phyloP scores from a whole-genome alignment of 495 filamentous ascomycete species.

The Evernia prunastri region DNA sequence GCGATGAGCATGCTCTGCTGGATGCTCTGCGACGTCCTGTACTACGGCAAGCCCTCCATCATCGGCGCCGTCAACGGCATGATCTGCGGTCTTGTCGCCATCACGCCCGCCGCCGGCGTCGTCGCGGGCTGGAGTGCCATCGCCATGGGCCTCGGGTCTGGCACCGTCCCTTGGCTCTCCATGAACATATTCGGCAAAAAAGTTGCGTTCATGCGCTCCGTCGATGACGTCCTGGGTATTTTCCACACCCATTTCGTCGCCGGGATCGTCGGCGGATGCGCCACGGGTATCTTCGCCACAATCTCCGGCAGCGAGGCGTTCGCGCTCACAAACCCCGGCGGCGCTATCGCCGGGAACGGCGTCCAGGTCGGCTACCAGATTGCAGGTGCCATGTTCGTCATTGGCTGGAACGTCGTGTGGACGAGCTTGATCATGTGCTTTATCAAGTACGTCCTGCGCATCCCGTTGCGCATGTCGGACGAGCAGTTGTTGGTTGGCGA shows the following conservation, averaged over 20 bases:
- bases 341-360: constrained; percentile 48
- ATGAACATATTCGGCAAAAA: constrained; percentile 49
- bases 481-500: constrained; percentile 44
- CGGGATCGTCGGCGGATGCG: constrained; percentile 46
- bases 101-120: constrained; percentile 51
- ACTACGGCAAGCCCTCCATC: constrained; percentile 46
- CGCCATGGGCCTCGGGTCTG: constrained; percentile 43
- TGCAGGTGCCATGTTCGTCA: constrained; percentile 49
- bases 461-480: constrained; percentile 44
- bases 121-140: constrained; percentile 53
- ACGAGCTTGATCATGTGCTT: constrained; percentile 47
- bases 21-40: constrained; percentile 41
- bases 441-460: constrained; percentile 49
- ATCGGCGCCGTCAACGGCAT: constrained; percentile 49
- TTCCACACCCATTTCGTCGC: constrained; percentile 51
- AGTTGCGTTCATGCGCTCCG: constrained; percentile 36
- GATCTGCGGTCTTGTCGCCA: constrained; percentile 51
- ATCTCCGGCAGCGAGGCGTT: constrained; percentile 45
- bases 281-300: constrained; percentile 49
- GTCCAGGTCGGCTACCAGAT: constrained; percentile 49
- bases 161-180: constrained; percentile 46
- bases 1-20: constrained; percentile 47
- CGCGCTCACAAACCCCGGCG: constrained; percentile 43
- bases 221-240: constrained; percentile 48
- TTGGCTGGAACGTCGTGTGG: constrained; percentile 51